Evolutionary conservation across 2,329 filamentous ascomycete species (phyloP), one percentile per base, ranked within the genome.

Genomic region (Colletotrichum paranaense): DNA sequence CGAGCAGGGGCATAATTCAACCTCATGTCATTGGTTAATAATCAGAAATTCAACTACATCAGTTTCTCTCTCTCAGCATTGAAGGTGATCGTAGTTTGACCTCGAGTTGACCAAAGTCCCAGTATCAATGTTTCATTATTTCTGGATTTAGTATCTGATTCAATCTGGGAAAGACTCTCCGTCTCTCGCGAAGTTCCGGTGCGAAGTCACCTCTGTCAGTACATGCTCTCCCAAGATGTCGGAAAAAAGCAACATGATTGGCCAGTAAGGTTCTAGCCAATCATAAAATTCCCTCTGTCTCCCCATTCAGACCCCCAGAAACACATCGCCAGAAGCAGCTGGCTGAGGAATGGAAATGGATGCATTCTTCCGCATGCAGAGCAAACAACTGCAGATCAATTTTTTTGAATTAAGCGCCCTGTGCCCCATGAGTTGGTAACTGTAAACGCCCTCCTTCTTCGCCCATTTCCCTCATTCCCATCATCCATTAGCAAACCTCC

Each of bases 281-380:
- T 73, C 66, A 59, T n/a, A 62, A 24, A 19, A 4, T 14, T 28
- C 3, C 30, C 53, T 28, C 5, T 16, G 8, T 8, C 38, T 16
- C 14, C 14, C 30, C 59, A 52, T 55, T 26, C 14, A 35, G 26
- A 57, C 11, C 32, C 53, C 55, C 42, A 57, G 59, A 35, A 35
- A 56, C 59, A 56, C 59, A 59, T 65, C 70, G 65, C 26, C 59
- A 26, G 28, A 35, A 42, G 38, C 42, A 22, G 19, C 19, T n/a
- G 42, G 42, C 7, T 49, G 28, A 59, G 59, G 49, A 65, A 70
- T 64, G 49, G 32, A 35, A 42, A 64, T 42, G 70, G 32, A 55
- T 55, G 67, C 46, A 73, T 73, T 62, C 35, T 49, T 64, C 70
- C 70, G 60, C 38, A 69, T 69, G 56, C 66, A 73, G 66, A 42